Percentiles rank a stretch among this genome's conserved stretches.
Conservation (phyloP, 2,329 filamentous ascomycete species). For the Lanzia echinophila region DNA sequence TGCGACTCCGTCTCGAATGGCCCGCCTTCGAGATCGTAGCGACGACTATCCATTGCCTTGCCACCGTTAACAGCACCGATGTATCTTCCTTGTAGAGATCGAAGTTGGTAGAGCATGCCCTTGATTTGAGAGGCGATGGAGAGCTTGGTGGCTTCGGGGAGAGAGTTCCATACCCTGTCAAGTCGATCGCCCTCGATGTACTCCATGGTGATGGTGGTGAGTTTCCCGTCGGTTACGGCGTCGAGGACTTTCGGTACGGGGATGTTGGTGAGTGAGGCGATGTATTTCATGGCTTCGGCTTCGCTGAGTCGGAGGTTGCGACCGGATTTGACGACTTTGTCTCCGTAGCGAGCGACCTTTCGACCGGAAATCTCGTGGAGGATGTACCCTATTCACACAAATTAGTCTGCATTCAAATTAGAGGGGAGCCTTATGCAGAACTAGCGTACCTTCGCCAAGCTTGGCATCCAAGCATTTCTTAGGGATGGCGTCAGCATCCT, state of each 20-base stretch:
- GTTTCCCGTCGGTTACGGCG: background rate
- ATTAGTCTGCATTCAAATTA: background rate
- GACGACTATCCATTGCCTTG: constrained; percentile 10
- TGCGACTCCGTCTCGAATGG: constrained; percentile 12
- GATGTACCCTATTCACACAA: constrained; percentile 3
- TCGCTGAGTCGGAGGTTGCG: constrained; percentile 30
- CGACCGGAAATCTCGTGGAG: constrained; percentile 9
- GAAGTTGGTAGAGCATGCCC: constrained; percentile 12
- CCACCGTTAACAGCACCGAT: constrained; percentile 11
- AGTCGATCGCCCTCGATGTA: constrained; percentile 12
- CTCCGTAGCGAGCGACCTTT: constrained; percentile 10
- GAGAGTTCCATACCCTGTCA: constrained; percentile 10
- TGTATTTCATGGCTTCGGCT: constrained; percentile 35
- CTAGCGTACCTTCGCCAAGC: background rate
- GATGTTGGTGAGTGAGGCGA: constrained; percentile 36
- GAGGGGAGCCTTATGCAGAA: background rate
- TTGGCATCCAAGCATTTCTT: constrained; percentile 9
- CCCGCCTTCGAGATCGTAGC: constrained; percentile 9
- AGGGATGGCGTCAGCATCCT: background rate
- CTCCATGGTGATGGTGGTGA: constrained; percentile 13
- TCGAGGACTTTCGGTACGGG: constrained; percentile 39
- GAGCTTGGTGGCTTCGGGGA: constrained; percentile 9
- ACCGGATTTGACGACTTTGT: constrained; percentile 13
- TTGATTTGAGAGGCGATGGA: constrained; percentile 9
- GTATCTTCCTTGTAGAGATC: constrained; percentile 6